Conservation (phyloP, 805 yeast genomes). For the Vanderwaltozyma tropicalis region DNA sequence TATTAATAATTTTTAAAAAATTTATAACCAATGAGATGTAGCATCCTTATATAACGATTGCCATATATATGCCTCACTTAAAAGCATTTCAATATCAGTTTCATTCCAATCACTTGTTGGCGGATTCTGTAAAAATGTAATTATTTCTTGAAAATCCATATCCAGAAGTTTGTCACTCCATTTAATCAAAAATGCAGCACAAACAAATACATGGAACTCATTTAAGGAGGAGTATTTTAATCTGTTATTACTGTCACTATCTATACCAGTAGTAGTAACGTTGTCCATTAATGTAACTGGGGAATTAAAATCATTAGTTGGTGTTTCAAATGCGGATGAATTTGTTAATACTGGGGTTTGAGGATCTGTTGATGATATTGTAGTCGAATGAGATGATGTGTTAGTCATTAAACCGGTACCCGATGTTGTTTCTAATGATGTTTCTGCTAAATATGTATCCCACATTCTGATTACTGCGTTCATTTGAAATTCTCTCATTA, state of each 20-base stretch:
- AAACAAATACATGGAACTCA: conserved; percentile 90
- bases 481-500: conserved; percentile 87
- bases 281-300: conserved; percentile 4
- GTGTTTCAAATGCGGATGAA: conserved; percentile 13
- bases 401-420: conserved; percentile 7
- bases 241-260: conserved; percentile 10
- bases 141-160: conserved; percentile 91
- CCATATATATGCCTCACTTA: conserved; percentile 96
- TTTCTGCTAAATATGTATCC: conserved; percentile 84
- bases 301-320: conserved; percentile 5
- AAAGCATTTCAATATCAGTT: conserved; percentile 78
- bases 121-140: conserved; percentile 81
- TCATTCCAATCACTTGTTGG: conserved; percentile 83
- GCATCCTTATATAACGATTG: conserved; percentile 87
- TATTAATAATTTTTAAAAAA: background rate
- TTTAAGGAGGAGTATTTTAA: conserved; percentile 37
- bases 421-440: conserved; percentile 33
- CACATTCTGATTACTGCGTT: conserved; percentile 83
- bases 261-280: conserved; percentile 6
- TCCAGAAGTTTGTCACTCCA: conserved; percentile 69
- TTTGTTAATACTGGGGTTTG: conserved; percentile 17
- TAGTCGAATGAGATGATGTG: too few relatives aligned
- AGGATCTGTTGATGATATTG: conserved; percentile 6
- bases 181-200: conserved; percentile 89
- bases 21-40: conserved; percentile 61